Evolutionary conservation across 805 yeast genomes (phyloP).

Genomic region (Komagataella pseudopastoris): DNA sequence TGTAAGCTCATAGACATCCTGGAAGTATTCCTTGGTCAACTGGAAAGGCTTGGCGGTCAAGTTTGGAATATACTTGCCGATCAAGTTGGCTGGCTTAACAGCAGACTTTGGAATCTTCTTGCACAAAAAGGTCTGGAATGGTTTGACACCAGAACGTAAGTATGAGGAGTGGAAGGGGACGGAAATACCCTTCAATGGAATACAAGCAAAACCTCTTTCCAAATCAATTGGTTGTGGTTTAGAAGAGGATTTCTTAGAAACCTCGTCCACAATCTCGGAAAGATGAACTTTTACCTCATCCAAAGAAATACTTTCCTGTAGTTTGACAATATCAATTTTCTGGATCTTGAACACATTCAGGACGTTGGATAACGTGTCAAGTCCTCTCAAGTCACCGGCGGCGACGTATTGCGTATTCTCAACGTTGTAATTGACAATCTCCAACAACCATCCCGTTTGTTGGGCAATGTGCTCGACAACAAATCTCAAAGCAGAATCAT

Average conservation of each 20-base stretch:
- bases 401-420: slow-evolving; percentile 97
- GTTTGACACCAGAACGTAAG: slow-evolving; percentile 96
- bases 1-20: slow-evolving; percentile 88
- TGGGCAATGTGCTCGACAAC: slow-evolving; percentile 80
- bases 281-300: slow-evolving; percentile 86
- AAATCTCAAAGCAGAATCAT: slow-evolving; percentile 86
- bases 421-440: slow-evolving; percentile 96
- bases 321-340: slow-evolving; percentile 84
- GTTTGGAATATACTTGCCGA: slow-evolving; percentile 95
- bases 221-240: slow-evolving; percentile 95
- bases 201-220: slow-evolving; percentile 96
- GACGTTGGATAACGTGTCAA: slow-evolving; percentile 87
- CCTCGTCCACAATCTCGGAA: slow-evolving; percentile 77
- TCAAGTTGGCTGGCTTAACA: slow-evolving; percentile 85
- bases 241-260: slow-evolving; percentile 64
- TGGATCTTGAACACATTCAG: slow-evolving; percentile 87
- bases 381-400: slow-evolving; percentile 95
- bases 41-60: slow-evolving; percentile 96
- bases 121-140: slow-evolving; percentile 93
- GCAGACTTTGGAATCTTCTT: slow-evolving; percentile 94
- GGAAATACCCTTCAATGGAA: slow-evolving; percentile 97
- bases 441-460: slow-evolving; percentile 87
- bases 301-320: slow-evolving; percentile 67
- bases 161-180: slow-evolving; percentile 99
- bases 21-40: slow-evolving; percentile 92